Evolutionary conservation across 352 stramenopile genomes (phyloP).

Genomic region (Achlya hypogyna): DNA sequence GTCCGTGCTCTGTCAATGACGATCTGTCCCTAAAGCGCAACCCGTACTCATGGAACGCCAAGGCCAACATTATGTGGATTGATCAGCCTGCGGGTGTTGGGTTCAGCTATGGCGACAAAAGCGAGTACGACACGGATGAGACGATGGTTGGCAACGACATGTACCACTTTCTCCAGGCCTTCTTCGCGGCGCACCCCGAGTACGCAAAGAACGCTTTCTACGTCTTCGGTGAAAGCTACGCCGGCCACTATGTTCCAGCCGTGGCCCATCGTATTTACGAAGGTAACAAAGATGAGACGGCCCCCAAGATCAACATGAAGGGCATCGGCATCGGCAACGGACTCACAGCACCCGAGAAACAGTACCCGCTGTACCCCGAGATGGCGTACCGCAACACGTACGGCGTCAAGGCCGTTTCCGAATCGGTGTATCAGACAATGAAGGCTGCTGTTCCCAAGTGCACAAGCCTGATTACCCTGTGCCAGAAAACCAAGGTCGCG

Average conservation of each 20-base stretch:
- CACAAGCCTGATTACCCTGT: constrained; percentile 73
- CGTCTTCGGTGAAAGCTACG: constrained; percentile 91
- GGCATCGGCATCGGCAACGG: constrained; percentile 96
- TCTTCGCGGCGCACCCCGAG: constrained; percentile 85
- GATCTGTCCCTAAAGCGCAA: constrained; percentile 46
- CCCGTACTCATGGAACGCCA: constrained; percentile 60
- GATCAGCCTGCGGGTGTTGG: constrained; percentile 88
- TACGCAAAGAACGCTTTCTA: constrained; percentile 88
- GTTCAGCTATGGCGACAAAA: constrained; percentile 88
- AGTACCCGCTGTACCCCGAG: constrained; percentile 76
- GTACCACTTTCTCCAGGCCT: constrained; percentile 93
- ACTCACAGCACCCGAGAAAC: constrained; percentile 88
- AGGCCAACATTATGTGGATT: constrained; percentile 73
- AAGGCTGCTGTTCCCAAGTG: constrained; percentile 53
- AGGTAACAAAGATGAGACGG: constrained; percentile 50
- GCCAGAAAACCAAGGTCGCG: constrained; percentile 58
- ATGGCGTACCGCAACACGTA: constrained; percentile 91
- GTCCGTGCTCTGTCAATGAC: constrained; percentile 48
- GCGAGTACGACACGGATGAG: constrained; percentile 85
- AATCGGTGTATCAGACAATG: constrained; percentile 54
- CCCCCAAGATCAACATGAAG: constrained; percentile 80
- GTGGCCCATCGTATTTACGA: constrained; percentile 66
- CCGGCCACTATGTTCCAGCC: constrained; percentile 90
- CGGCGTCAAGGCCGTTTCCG: constrained; percentile 54
- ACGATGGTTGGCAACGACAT: constrained; percentile 92